These are phyloP conservation scores for Ensete glaucum DNA, from an alignment of 176 grass and related monocot species.

Conservation along the genomic window DNA sequence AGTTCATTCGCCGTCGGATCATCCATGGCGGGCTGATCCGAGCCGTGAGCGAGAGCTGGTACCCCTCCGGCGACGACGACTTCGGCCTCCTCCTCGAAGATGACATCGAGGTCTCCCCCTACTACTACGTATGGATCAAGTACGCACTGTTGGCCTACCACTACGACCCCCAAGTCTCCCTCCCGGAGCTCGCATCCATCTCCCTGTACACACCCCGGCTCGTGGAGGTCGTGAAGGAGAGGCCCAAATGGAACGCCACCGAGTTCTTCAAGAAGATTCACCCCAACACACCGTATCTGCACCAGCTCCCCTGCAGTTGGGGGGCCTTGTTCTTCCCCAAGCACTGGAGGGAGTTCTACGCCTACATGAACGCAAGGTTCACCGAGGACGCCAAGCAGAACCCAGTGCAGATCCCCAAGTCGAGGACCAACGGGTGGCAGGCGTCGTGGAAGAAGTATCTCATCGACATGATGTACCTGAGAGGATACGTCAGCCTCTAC, in stretches of 20 bases:
- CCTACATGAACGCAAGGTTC: slow-evolving; percentile 74
- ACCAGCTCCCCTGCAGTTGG: slow-evolving; percentile 98
- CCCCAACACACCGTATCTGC: slow-evolving; percentile 85
- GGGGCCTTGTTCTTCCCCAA: slow-evolving; percentile 98
- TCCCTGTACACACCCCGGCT: slow-evolving; percentile 91
- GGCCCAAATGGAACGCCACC: slow-evolving; percentile 74
- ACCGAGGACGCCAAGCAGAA: slow-evolving; percentile 87
- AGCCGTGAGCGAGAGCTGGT: slow-evolving; percentile 96
- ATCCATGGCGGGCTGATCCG: slow-evolving; percentile 94
- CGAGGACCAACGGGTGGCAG: slow-evolving; percentile 91
- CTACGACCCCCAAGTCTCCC: slow-evolving; percentile 60
- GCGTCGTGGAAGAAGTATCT: slow-evolving; percentile 99
- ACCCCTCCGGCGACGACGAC: slow-evolving; percentile 65
- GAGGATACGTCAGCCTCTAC: slow-evolving; percentile 80
- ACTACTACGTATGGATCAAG: slow-evolving; percentile 97
- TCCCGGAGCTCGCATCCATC: slow-evolving; percentile 80
- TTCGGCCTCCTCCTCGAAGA: slow-evolving; percentile 90
- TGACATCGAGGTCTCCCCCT: slow-evolving; percentile 96
- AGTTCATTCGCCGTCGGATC: slow-evolving; percentile 68
- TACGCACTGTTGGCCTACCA: slow-evolving; percentile 75
- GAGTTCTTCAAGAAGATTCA: slow-evolving; percentile 59
- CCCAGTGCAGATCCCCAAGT: slow-evolving; percentile 77
- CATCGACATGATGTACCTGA: slow-evolving; percentile 98
- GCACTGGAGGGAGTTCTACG: slow-evolving; percentile 98
- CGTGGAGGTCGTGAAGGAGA: slow-evolving; percentile 78